Evolutionary conservation across 2,329 filamentous ascomycete genomes (phyloP).

Genomic region (Penicillium freii): DNA sequence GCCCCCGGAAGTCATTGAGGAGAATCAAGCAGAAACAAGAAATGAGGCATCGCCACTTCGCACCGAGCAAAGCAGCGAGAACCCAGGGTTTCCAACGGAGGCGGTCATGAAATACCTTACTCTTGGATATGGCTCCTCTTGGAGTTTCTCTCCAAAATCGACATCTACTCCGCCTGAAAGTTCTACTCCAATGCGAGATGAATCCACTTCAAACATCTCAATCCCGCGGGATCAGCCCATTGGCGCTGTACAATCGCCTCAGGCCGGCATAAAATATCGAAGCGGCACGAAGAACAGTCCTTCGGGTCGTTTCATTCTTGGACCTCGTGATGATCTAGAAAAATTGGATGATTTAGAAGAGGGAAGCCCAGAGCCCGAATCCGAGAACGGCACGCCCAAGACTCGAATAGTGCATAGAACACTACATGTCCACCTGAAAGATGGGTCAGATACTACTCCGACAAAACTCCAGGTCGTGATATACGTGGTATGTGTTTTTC

Average conservation of each 20-base stretch:
- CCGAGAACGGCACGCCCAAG: constrained; percentile 21
- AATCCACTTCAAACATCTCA: constrained; percentile 2
- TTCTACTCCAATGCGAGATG: constrained; percentile 26
- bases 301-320: constrained; percentile 19
- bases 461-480: constrained; percentile 41
- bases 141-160: constrained; percentile 42
- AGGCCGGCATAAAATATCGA: neutral
- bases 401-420: constrained; percentile 38
- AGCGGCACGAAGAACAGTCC: constrained; percentile 1
- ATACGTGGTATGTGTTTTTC: constrained; percentile 38
- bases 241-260: neutral
- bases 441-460: constrained; percentile 12
- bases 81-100: constrained; percentile 40
- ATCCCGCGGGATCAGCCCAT: neutral
- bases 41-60: constrained; percentile 17
- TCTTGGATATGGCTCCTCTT: constrained; percentile 50
- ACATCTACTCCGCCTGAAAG: constrained; percentile 26
- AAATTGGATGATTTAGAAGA: constrained; percentile 33
- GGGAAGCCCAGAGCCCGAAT: constrained; percentile 20
- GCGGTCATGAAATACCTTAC: constrained; percentile 51
- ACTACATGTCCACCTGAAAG: constrained; percentile 34
- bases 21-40: constrained; percentile 14
- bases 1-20: constrained; percentile 13
- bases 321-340: constrained; percentile 40
- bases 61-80: constrained; percentile 26